Percentiles rank a stretch among this genome's conserved stretches.
Evolutionary conservation across 192 early-diverging fungal genomes (phyloP).

Genomic region (Phlyctochytrium planicorne): DNA sequence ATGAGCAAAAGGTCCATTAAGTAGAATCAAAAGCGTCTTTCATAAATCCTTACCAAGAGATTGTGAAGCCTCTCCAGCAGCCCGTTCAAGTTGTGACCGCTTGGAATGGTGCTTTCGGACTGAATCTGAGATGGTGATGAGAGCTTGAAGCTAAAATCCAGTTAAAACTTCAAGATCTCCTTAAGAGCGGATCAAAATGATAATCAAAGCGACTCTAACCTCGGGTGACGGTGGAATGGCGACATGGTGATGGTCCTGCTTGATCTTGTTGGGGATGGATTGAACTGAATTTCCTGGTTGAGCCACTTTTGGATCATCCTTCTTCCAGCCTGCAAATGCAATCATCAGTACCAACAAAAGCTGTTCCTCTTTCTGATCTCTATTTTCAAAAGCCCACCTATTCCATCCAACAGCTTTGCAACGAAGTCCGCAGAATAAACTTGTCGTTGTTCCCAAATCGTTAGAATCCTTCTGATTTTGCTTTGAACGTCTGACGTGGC

Average conservation of each 20-base stretch:
- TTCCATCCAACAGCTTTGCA: constrained; percentile 13
- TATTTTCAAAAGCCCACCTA: neutral
- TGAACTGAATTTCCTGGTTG: neutral
- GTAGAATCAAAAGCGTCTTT: neutral
- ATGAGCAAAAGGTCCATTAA: neutral
- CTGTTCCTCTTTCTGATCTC: neutral
- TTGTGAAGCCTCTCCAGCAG: neutral
- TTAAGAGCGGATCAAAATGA: neutral
- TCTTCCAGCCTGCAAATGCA: neutral
- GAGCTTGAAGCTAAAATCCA: neutral
- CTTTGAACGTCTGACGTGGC: constrained; percentile 12
- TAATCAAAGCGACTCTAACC: neutral
- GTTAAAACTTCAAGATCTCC: neutral
- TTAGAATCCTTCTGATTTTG: constrained; percentile 26
- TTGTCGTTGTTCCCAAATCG: constrained; percentile 34
- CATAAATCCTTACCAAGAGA: neutral
- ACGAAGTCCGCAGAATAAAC: constrained; percentile 30
- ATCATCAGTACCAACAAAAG: neutral
- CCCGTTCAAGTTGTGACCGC: neutral
- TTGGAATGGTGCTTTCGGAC: neutral
- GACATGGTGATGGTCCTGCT: neutral
- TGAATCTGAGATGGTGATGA: neutral
- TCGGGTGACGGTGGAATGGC: neutral
- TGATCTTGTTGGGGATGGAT: neutral
- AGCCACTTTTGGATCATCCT: neutral